These are phyloP conservation scores for Lantana camara DNA, from an alignment of 257 asterid genomes.

Conservation along the genomic window DNA sequence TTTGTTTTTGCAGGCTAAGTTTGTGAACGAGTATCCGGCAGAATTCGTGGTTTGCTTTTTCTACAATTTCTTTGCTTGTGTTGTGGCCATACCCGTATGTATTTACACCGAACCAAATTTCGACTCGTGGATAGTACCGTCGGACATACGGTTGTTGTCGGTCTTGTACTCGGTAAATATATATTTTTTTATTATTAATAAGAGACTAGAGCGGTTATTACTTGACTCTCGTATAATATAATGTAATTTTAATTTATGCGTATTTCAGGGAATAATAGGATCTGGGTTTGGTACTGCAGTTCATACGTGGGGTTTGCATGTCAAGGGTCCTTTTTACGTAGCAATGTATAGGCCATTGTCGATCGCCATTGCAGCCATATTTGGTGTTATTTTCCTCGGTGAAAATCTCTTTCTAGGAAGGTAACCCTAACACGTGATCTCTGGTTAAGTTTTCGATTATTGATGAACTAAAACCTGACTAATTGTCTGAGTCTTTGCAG, in stretches of 20 bases:
- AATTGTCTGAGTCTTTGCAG: conserved; percentile 13
- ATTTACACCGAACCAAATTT: background rate
- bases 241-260: background rate
- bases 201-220: no score
- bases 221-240: no score
- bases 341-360: conserved; percentile 51
- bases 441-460: no score
- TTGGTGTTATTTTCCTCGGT: conserved; percentile 52
- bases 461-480: no score
- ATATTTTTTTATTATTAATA: no score
- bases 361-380: conserved; percentile 46
- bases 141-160: background rate
- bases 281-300: conserved; percentile 28
- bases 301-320: conserved; percentile 45
- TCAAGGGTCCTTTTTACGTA: conserved; percentile 58
- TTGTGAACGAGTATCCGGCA: background rate
- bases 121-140: background rate
- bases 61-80: background rate
- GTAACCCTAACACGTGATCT: conserved; percentile 30
- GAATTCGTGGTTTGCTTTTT: background rate
- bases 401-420: conserved; percentile 54
- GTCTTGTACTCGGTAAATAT: background rate
- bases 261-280: conserved; percentile 34
- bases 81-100: background rate
- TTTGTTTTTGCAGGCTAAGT: conserved; percentile 1